Evolutionary conservation across 257 asterid genomes (phyloP).

Genomic region (Ocimum tenuiflorum): DNA sequence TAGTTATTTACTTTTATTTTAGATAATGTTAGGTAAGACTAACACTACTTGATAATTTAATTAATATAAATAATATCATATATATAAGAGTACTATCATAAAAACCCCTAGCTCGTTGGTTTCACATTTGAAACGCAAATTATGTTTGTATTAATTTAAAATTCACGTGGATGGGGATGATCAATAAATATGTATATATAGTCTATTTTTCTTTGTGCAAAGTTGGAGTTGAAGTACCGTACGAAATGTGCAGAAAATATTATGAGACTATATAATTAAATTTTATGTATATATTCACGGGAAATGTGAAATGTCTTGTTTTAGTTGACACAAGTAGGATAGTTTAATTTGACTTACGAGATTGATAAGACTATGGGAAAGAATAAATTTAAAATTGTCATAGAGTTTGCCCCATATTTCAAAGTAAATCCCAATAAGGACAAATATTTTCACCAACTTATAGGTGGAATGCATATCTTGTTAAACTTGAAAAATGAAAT

Average conservation of each 20-base stretch:
- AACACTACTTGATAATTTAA: too few species aligned
- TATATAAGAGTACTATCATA: background rate
- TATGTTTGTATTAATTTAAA: background rate
- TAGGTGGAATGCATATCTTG: background rate
- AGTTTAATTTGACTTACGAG: background rate
- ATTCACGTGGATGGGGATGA: slow-evolving; percentile 20
- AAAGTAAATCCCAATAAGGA: slow-evolving; percentile 11
- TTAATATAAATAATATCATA: too few species aligned
- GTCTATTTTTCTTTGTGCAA: background rate
- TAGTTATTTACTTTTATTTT: too few species aligned
- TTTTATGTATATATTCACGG: background rate
- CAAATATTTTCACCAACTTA: slow-evolving; percentile 5
- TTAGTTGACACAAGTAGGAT: slow-evolving; percentile 15
- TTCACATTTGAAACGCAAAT: background rate
- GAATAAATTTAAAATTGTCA: slow-evolving; percentile 13
- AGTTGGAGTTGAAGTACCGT: slow-evolving; percentile 19
- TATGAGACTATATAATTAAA: too few species aligned
- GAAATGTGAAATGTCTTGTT: slow-evolving; percentile 17
- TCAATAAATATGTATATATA: slow-evolving; percentile 1
- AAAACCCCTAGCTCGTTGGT: background rate
- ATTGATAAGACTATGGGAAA: background rate
- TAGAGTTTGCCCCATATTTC: slow-evolving; percentile 22
- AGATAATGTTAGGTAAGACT: too few species aligned
- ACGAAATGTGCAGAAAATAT: slow-evolving; percentile 13
- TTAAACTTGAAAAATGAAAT: background rate